Evolutionary conservation across 768 basidiomycete species (phyloP), one percentile per base, ranked within the genome.

Genomic region (Leccinum olivaceopallidum): DNA sequence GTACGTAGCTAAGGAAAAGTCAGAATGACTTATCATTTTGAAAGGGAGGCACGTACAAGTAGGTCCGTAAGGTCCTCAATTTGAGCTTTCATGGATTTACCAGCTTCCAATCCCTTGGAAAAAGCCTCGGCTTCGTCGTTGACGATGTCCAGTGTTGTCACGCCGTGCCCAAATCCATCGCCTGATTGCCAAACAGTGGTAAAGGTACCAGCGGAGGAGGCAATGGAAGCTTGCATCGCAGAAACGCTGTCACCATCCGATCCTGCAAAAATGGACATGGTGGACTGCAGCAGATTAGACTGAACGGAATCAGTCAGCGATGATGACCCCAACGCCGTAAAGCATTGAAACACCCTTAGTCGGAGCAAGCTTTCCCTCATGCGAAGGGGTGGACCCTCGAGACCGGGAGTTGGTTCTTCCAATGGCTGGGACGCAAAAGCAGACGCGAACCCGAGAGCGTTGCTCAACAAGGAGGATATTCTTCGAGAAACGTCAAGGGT

Each of bases 131-230:
- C 67, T 44, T 79, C 75, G 56, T 83, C 79, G 53, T 85, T 80
- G 13, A 75, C 70, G 22, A 85, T 73, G 52, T 86, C 83, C 22
- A 87, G 76, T 48, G 82, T 89, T 4, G 93, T 92, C 3, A 97
- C 87, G 0, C 96, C 96, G 74, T 93, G 95, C 0, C 87, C 95
- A 75, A 94, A 96, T 6, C 94, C 92, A 72, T 98, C 96, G 2
- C 82, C 80, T 58, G 85, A 83, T 58, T 89, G 85, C 96, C 96
- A 98, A 13, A 99, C 81, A 14, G 83, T 85, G 3, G 86, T 87
- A 73, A 97, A 95, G 0, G 84, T 79, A 1, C 95, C 95, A 0
- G 91, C 82, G 6, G 88, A 92, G 1, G 92, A 88, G 0, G 91
- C 90, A 63, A 98, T 96, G 0, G 93, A 91, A 1, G 95, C 95